Evolutionary conservation across 257 asterid species (phyloP).

Genomic region (Knoxia roxburghii): DNA sequence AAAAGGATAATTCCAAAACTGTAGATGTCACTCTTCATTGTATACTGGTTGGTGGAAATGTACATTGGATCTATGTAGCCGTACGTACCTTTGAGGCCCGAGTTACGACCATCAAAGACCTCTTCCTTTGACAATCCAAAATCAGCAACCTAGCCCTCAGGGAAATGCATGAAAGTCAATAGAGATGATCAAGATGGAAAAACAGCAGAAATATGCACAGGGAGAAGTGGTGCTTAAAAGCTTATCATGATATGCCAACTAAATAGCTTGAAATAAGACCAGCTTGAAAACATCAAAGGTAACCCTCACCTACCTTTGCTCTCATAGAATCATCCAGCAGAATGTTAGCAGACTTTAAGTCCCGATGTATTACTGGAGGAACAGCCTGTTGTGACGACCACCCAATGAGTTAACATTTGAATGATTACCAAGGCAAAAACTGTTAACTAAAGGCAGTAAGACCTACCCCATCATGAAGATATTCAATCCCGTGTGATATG

Average conservation of each 20-base stretch:
- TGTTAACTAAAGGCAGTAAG: conserved; percentile 7
- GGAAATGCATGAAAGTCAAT: conserved; percentile 8
- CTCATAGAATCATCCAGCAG: conserved; percentile 73
- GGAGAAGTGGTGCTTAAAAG: not conserved
- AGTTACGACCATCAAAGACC: conserved; percentile 59
- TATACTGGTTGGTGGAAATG: conserved; percentile 74
- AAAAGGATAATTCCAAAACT: conserved; percentile 93
- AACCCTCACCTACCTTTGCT: conserved; percentile 58
- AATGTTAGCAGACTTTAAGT: conserved; percentile 83
- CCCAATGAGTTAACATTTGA: conserved; percentile 13
- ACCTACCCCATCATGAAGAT: conserved; percentile 97
- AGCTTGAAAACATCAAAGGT: not conserved
- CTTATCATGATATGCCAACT: not conserved
- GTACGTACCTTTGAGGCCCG: conserved; percentile 95
- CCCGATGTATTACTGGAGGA: conserved; percentile 92
- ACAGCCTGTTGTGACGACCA: conserved; percentile 62
- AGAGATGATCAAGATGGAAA: conserved; percentile 1
- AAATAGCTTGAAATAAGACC: not conserved
- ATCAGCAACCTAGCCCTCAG: conserved; percentile 75
- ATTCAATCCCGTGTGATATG: conserved; percentile 90
- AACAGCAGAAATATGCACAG: not conserved
- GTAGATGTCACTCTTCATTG: conserved; percentile 84
- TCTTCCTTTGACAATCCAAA: conserved; percentile 96
- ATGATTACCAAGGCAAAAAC: conserved; percentile 5
- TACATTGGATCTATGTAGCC: conserved; percentile 92